Percentiles rank a stretch among this genome's conserved stretches.
phyloP scores from a whole-genome alignment of 352 stramenopile species.

The Phytophthora hibernalis region DNA sequence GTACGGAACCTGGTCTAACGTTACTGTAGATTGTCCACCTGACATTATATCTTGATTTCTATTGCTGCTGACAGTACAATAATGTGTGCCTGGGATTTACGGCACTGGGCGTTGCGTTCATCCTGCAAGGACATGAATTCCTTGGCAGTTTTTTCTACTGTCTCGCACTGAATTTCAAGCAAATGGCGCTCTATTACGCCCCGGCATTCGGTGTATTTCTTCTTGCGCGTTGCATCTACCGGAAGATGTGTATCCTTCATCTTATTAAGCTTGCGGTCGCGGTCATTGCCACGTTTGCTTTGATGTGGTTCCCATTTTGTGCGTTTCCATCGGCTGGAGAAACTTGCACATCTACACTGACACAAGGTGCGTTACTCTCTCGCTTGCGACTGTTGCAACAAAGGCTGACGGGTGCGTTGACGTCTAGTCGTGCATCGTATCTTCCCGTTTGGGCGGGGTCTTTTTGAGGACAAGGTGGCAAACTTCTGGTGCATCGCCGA shows the following conservation, averaged over 20 bases:
- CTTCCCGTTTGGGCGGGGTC: slow-evolving; percentile 95
- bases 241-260: slow-evolving; percentile 55
- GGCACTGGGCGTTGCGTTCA: slow-evolving; percentile 69
- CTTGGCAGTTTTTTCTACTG: slow-evolving; percentile 90
- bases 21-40: background rate
- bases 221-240: slow-evolving; percentile 88
- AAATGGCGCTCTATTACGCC: slow-evolving; percentile 99
- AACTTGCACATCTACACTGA: slow-evolving; percentile 64
- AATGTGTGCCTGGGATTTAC: slow-evolving; percentile 96
- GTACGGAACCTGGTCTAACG: slow-evolving; percentile 27
- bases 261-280: slow-evolving; percentile 81
- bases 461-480: slow-evolving; percentile 99
- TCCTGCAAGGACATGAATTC: slow-evolving; percentile 80
- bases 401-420: slow-evolving; percentile 5
- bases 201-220: slow-evolving; percentile 94
- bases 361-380: slow-evolving; percentile 59
- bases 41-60: background rate
- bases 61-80: slow-evolving; percentile 90
- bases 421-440: slow-evolving; percentile 90
- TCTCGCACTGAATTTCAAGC: slow-evolving; percentile 98
- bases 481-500: slow-evolving; percentile 96
- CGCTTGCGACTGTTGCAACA: background rate
- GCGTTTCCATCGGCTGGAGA: slow-evolving; percentile 46
- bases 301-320: slow-evolving; percentile 94
- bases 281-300: slow-evolving; percentile 89